Evolutionary conservation across 2,329 filamentous ascomycete genomes (phyloP).

Genomic region (Ophiostoma triangulosporum): DNA sequence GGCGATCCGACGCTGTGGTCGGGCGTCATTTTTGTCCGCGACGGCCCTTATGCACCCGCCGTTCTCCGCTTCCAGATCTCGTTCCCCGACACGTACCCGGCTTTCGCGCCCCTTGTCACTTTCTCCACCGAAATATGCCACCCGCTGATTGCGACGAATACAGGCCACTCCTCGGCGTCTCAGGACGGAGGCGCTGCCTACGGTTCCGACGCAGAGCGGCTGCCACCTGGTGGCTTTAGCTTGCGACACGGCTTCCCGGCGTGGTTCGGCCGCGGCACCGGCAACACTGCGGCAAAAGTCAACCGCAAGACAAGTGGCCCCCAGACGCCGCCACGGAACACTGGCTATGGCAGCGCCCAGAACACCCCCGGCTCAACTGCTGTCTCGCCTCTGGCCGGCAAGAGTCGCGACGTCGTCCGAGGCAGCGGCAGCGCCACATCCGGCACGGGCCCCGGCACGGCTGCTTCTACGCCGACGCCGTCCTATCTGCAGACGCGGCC

Average conservation of each 20-base stretch:
- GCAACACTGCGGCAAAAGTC: neutral
- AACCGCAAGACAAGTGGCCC: neutral
- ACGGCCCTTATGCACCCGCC: conserved; percentile 78
- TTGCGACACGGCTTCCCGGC: conserved; percentile 78
- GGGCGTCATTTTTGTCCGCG: conserved; percentile 81
- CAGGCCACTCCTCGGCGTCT: conserved; percentile 77
- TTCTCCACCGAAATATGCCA: conserved; percentile 93
- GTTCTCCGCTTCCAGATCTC: conserved; percentile 82
- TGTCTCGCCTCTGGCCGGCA: neutral
- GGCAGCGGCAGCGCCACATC: neutral
- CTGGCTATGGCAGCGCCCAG: conserved; percentile 12
- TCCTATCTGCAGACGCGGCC: conserved; percentile 29
- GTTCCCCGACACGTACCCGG: conserved; percentile 71
- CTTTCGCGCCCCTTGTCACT: conserved; percentile 67
- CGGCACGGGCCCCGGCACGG: conserved; percentile 12
- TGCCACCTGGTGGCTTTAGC: conserved; percentile 83
- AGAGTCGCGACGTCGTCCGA: neutral
- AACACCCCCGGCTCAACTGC: conserved; percentile 18
- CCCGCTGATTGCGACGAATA: conserved; percentile 79
- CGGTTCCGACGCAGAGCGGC: conserved; percentile 66
- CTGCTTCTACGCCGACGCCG: conserved; percentile 16
- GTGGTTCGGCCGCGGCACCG: conserved; percentile 56
- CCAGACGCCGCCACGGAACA: conserved; percentile 17
- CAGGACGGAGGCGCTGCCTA: conserved; percentile 58
- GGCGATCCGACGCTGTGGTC: conserved; percentile 74